A percentile compares a stretch with the other conserved stretches of the same genome.
Evolutionary conservation across 1,139 yeast species (phyloP).

Genomic region (Saccharomycopsis phalli): DNA sequence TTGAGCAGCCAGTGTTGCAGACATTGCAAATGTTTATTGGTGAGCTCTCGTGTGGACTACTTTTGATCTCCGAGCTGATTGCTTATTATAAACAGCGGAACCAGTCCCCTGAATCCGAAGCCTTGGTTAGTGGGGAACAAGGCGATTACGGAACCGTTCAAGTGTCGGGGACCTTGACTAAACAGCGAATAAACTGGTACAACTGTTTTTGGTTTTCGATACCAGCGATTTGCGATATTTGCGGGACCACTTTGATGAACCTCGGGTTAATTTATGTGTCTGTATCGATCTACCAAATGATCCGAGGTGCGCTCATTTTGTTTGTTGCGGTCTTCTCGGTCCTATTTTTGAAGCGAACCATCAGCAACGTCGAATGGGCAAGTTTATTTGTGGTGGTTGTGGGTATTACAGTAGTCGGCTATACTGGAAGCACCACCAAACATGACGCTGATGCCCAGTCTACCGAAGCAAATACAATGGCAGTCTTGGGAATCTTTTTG

Average conservation of each 20-base stretch:
- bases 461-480: slow-evolving; percentile 23
- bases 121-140: slow-evolving; percentile 15
- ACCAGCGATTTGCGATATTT: slow-evolving; percentile 65
- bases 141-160: slow-evolving; percentile 21
- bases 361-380: slow-evolving; percentile 60
- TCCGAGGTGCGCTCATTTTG: slow-evolving; percentile 67
- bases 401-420: slow-evolving; percentile 68
- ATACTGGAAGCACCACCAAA: slow-evolving; percentile 41
- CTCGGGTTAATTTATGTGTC: slow-evolving; percentile 70
- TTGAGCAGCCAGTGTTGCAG: slow-evolving; percentile 75
- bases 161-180: slow-evolving; percentile 11
- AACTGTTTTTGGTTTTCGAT: slow-evolving; percentile 35
- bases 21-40: slow-evolving; percentile 79
- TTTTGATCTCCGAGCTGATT: neutral
- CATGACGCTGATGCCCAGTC: slow-evolving; percentile 15
- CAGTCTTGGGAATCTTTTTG: slow-evolving; percentile 46
- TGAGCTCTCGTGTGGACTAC: slow-evolving; percentile 35
- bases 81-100: neutral
- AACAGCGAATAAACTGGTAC: slow-evolving; percentile 4
- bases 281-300: slow-evolving; percentile 82
- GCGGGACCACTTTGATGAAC: slow-evolving; percentile 69
- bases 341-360: slow-evolving; percentile 46
- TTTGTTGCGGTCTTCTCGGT: slow-evolving; percentile 72
- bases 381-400: slow-evolving; percentile 50
- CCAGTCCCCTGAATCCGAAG: neutral